A percentile compares a stretch with the other conserved stretches of the same genome.
Evolutionary conservation across 2,329 filamentous ascomycete species (phyloP).

Genomic region (Tothia fuscella): DNA sequence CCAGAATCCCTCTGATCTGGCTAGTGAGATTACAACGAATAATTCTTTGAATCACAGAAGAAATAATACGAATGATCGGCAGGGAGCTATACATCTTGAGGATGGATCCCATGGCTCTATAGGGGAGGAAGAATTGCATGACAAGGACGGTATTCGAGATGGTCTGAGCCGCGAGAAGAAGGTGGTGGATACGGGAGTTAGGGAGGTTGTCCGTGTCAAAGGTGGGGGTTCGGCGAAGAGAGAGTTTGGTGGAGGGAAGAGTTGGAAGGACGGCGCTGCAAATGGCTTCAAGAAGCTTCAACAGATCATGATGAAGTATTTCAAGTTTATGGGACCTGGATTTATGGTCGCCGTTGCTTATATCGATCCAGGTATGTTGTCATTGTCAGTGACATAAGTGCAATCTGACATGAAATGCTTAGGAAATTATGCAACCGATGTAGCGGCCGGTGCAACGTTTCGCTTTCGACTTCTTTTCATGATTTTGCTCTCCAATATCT

Average conservation of each 20-base stretch:
- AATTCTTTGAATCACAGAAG: slow-evolving; percentile 45
- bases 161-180: not conserved
- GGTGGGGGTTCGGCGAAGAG: not conserved
- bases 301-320: slow-evolving; percentile 33
- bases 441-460: slow-evolving; percentile 55
- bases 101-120: slow-evolving; percentile 18
- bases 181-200: slow-evolving; percentile 4
- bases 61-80: slow-evolving; percentile 1
- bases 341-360: slow-evolving; percentile 46
- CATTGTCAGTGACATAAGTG: slow-evolving; percentile 14
- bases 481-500: slow-evolving; percentile 55
- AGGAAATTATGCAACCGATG: slow-evolving; percentile 60
- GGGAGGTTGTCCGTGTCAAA: not conserved
- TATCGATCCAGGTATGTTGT: slow-evolving; percentile 32
- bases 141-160: slow-evolving; percentile 3
- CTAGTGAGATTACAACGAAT: slow-evolving; percentile 48
- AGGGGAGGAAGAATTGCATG: slow-evolving; percentile 15
- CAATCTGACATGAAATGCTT: slow-evolving; percentile 35
- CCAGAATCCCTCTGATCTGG: slow-evolving; percentile 47
- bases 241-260: not conserved
- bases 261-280: not conserved
- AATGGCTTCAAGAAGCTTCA: not conserved
- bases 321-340: slow-evolving; percentile 52
- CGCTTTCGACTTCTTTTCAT: slow-evolving; percentile 56
- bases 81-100: slow-evolving; percentile 25